Percentiles rank a stretch among this genome's conserved stretches.
These are phyloP conservation scores for Peronospora farinosa DNA, from an alignment of 352 stramenopile genomes.

Conservation along the genomic window DNA sequence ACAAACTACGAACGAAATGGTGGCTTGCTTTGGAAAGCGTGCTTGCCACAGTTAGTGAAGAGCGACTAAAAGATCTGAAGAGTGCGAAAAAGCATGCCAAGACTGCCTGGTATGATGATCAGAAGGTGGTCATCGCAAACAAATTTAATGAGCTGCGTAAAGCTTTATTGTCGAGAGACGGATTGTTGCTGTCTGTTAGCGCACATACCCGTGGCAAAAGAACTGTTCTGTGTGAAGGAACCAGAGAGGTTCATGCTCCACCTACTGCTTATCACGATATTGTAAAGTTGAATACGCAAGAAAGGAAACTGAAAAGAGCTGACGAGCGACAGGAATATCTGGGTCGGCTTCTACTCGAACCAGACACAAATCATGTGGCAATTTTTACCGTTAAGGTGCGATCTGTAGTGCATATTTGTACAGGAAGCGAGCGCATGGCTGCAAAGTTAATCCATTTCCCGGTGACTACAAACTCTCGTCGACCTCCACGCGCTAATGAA, in stretches of 20 bases:
- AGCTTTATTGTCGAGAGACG: slow-evolving; percentile 3
- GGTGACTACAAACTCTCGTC: background rate
- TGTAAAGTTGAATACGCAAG: slow-evolving; percentile 15
- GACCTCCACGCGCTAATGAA: slow-evolving; percentile 3
- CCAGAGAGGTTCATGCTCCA: slow-evolving; percentile 1
- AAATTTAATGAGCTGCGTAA: slow-evolving; percentile 7
- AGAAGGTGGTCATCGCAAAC: slow-evolving; percentile 6
- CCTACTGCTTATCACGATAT: slow-evolving; percentile 10
- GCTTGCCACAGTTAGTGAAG: slow-evolving; percentile 4
- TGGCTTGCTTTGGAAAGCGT: slow-evolving; percentile 23
- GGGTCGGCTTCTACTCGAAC: slow-evolving; percentile 4
- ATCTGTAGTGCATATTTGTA: slow-evolving; percentile 21
- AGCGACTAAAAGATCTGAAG: slow-evolving; percentile 7
- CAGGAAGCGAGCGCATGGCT: slow-evolving; percentile 13
- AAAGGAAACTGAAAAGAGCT: background rate
- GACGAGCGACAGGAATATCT: slow-evolving; percentile 4
- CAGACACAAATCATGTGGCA: slow-evolving; percentile 13
- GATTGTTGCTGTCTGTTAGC: slow-evolving; percentile 8
- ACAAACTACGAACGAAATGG: slow-evolving; percentile 24
- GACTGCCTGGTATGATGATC: slow-evolving; percentile 1
- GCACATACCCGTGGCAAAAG: background rate
- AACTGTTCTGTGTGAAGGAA: background rate
- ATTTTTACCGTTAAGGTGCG: slow-evolving; percentile 31
- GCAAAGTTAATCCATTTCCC: slow-evolving; percentile 20
- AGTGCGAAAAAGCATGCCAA: slow-evolving; percentile 2